phyloP scores from a whole-genome alignment of 179 eudicot genomes.

The Gypsophila paniculata region DNA sequence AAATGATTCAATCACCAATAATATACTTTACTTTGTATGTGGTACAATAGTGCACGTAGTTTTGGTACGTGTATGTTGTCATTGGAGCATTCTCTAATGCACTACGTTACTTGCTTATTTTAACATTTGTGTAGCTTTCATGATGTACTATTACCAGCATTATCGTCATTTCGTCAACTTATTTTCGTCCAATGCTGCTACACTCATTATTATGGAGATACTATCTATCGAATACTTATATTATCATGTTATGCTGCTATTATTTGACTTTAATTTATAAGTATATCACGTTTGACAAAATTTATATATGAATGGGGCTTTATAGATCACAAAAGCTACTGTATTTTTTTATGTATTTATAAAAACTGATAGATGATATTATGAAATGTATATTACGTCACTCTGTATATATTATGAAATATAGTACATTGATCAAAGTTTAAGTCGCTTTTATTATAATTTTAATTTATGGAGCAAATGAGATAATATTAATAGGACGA shows the following conservation, averaged over 20 bases:
- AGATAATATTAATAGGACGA: too few relatives aligned
- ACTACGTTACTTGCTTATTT: not conserved
- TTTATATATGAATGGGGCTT: not conserved
- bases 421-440: too few relatives aligned
- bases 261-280: not conserved
- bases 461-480: too few relatives aligned
- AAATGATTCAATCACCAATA: not conserved
- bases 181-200: not conserved
- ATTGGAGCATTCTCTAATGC: not conserved
- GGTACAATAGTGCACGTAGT: not conserved
- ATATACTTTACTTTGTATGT: too few relatives aligned
- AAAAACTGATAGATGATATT: too few relatives aligned
- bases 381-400: too few relatives aligned
- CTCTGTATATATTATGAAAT: too few relatives aligned
- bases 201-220: not conserved
- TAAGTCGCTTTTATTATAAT: too few relatives aligned
- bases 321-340: too few relatives aligned
- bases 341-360: too few relatives aligned
- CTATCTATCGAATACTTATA: not conserved
- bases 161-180: not conserved
- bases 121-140: constrained; percentile 1
- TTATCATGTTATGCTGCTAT: not conserved
- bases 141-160: not conserved
- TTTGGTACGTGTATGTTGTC: not conserved
- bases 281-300: too few relatives aligned